Evolutionary conservation across 306 rosid genomes (phyloP).

Genomic region (Trifolium dubium): DNA sequence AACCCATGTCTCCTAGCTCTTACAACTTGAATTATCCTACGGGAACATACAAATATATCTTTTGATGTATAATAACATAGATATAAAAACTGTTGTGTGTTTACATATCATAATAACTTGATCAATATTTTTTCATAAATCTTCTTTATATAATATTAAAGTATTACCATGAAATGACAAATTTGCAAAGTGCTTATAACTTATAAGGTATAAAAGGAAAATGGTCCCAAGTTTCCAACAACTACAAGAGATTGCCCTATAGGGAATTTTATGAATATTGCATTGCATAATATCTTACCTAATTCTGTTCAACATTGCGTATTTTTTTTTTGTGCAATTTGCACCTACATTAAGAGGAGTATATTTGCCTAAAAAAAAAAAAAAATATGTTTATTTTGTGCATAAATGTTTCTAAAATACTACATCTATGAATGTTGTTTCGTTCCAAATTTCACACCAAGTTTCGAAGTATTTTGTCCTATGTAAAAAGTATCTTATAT

Average conservation of each 20-base stretch:
- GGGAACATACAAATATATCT: too few relatives aligned
- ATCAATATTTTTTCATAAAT: too few relatives aligned
- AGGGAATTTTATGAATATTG: slow-evolving; percentile 26
- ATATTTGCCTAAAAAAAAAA: not conserved
- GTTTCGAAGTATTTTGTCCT: too few relatives aligned
- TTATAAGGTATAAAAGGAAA: not conserved
- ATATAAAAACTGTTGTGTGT: slow-evolving; percentile 37
- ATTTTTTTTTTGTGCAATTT: not conserved
- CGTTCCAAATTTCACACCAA: too few relatives aligned
- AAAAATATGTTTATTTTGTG: too few relatives aligned
- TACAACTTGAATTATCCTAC: too few relatives aligned
- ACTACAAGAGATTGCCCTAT: slow-evolving; percentile 1
- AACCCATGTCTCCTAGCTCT: too few relatives aligned
- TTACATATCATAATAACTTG: not conserved
- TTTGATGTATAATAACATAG: slow-evolving; percentile 32
- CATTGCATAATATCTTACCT: slow-evolving; percentile 35
- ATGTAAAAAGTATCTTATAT: too few relatives aligned
- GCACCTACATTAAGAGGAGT: not conserved
- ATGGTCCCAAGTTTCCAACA: slow-evolving; percentile 11
- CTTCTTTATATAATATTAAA: not conserved
- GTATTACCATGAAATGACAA: slow-evolving; percentile 1
- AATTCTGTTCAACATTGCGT: slow-evolving; percentile 38
- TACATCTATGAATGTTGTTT: not conserved
- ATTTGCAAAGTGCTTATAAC: not conserved
- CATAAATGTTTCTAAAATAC: not conserved